Base-by-base conservation (phyloP, 441 rosid species). In the Gossypium davidsonii region DNA sequence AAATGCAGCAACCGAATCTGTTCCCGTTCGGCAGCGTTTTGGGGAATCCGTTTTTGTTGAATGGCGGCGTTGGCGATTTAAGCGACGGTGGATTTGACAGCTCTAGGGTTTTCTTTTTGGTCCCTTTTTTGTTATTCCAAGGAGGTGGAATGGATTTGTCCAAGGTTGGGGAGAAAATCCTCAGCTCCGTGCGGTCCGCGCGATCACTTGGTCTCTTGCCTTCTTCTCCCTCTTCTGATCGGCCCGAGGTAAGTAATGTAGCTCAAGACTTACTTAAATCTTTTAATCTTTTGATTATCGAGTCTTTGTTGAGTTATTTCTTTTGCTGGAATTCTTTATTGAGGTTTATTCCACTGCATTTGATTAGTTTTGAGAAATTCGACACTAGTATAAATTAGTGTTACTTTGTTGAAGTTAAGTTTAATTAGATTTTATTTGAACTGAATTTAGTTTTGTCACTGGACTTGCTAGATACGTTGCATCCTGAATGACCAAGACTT, bases 1-100 rank as follows among this genome's bases (percentile, higher is more conserved):
- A 90, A 86, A 92, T 92, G 97, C 97, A 92, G 97, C 97, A 92
- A 90, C 91, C 91, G 67, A 90, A 82, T 80, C 84, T 76, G 59
- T 90, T 92, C 84, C 91, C 93, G 75, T 34, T 89, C 73, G 88
- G 87, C 72, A 77, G 82, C 72, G 81, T 79, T 70, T 83, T 89
- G 44, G 85, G 87, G 59, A 90, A 86, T 82, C 90, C 97, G 2
- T 87, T 90, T 58, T 81, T 90, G 58, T 80, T 88, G 81, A 82
- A 88, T 87, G 94, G 79, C 51, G 94, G 49, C 75, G 72, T 52
- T 17, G 72, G 44, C 42, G 94, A 91, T 86, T 85, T 90, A 78
- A 88, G 81, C 82, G 92, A 85, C 65, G 84, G 73, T 78, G 95
- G 92, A 58, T 91, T 91, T 57, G 92, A 84, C 80, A 86, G 89